Conservation (phyloP, 768 basidiomycete genomes). For the Cystofilobasidium macerans region DNA sequence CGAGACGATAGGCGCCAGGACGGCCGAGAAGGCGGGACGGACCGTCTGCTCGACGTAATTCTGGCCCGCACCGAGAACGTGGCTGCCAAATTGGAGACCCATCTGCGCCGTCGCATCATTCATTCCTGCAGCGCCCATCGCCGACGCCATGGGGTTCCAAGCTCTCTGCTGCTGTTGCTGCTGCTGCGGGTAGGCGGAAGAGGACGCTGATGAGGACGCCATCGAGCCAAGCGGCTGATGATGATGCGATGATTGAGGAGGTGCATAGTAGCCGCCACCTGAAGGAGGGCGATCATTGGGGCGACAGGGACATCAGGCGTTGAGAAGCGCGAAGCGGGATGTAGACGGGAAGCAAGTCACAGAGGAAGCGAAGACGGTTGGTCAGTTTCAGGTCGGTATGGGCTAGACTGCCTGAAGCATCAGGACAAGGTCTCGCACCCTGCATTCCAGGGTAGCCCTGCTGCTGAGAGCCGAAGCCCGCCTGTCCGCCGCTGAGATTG, state of each 20-base stretch:
- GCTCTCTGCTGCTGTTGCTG: not conserved
- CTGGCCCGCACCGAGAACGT: conserved; percentile 83
- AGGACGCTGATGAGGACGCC: not conserved
- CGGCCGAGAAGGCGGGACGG: conserved; percentile 32
- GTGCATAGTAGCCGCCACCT: not conserved
- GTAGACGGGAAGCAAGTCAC: no score
- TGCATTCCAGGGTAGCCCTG: no score
- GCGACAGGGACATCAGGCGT: not conserved
- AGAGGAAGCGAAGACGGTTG: no score
- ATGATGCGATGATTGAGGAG: not conserved
- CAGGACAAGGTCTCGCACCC: no score
- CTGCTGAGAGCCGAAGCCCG: not conserved
- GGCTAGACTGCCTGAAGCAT: not conserved
- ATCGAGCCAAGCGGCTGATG: not conserved
- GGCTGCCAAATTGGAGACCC: conserved; percentile 88
- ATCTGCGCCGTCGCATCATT: conserved; percentile 90
- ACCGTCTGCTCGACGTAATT: conserved; percentile 94
- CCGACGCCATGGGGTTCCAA: not conserved
- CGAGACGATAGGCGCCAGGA: no score
- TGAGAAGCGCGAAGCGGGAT: no score
- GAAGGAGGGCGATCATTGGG: not conserved
- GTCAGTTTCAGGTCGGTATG: not conserved
- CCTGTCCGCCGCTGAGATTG: not conserved
- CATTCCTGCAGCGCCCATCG: conserved; percentile 52
- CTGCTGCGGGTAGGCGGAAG: not conserved